phyloP scores from a whole-genome alignment of 2,329 filamentous ascomycete genomes.

The Hawksworthiomyces lignivorus region DNA sequence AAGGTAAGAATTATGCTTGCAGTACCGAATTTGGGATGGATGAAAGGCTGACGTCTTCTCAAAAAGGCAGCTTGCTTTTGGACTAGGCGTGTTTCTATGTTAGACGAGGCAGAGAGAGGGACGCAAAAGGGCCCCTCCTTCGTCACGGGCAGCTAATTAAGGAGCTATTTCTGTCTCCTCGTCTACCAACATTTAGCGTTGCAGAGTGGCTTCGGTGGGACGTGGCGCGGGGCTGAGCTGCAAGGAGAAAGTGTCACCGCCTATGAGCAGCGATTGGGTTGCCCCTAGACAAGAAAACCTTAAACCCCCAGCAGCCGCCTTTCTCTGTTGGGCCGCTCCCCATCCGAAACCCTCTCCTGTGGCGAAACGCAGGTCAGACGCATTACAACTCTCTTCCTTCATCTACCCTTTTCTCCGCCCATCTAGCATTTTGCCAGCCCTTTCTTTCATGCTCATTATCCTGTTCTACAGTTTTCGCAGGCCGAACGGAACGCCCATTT shows the following conservation, averaged over 20 bases:
- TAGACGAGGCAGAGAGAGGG: not conserved
- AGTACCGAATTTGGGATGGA: no score
- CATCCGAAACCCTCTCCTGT: constrained; percentile 12
- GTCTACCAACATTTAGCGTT: no score
- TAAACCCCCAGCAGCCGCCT: not conserved
- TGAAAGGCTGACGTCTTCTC: no score
- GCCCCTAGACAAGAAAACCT: not conserved
- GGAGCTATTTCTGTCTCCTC: constrained; percentile 9
- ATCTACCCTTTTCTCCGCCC: not conserved
- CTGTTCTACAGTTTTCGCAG: not conserved
- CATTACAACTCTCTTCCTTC: constrained; percentile 4
- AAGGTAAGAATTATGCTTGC: no score
- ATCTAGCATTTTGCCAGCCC: no score
- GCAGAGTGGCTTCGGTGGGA: constrained; percentile 6
- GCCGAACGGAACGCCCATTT: not conserved
- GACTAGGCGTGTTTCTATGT: not conserved
- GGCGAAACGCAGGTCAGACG: constrained; percentile 15
- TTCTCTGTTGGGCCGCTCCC: not conserved
- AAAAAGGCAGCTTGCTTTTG: no score
- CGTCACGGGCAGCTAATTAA: no score
- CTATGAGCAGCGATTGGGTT: not conserved
- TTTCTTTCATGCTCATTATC: not conserved
- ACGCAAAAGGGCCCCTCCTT: constrained; percentile 5
- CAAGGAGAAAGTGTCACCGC: not conserved
- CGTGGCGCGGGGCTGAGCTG: constrained; percentile 12